phyloP scores from a whole-genome alignment of 2,329 filamentous ascomycete species.

The Aspergillus chevalieri region DNA sequence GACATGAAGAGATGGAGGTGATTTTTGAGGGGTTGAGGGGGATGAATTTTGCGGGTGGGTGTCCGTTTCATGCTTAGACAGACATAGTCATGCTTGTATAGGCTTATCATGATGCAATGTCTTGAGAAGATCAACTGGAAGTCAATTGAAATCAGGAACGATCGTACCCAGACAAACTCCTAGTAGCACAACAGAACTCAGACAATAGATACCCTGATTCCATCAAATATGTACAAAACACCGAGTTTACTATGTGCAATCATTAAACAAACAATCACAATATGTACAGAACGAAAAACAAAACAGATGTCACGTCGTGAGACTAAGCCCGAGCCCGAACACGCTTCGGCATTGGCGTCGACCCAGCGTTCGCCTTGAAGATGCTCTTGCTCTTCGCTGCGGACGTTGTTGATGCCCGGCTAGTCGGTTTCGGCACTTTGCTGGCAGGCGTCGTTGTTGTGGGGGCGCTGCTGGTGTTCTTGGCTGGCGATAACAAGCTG shows the following conservation, averaged over 20 bases:
- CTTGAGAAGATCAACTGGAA: too few relatives aligned
- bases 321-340: constrained; percentile 24
- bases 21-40: neutral
- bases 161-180: too few relatives aligned
- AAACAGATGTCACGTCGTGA: neutral
- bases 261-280: neutral
- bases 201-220: too few relatives aligned
- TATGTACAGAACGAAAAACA: neutral
- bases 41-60: constrained; percentile 2
- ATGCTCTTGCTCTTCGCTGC: constrained; percentile 22
- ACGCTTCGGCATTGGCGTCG: constrained; percentile 29
- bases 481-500: constrained; percentile 16
- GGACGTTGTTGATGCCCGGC: constrained; percentile 11
- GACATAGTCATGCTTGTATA: too few relatives aligned
- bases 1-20: constrained; percentile 9
- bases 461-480: constrained; percentile 13
- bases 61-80: constrained; percentile 3
- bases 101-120: too few relatives aligned
- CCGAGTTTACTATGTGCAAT: too few relatives aligned
- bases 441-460: constrained; percentile 3
- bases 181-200: too few relatives aligned
- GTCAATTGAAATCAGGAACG: too few relatives aligned
- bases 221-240: neutral
- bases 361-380: constrained; percentile 29
- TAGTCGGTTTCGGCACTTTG: constrained; percentile 14